These are phyloP conservation scores for Alisma plantagoaquatica DNA, from an alignment of 106 monocot genomes.

Conservation along the genomic window DNA sequence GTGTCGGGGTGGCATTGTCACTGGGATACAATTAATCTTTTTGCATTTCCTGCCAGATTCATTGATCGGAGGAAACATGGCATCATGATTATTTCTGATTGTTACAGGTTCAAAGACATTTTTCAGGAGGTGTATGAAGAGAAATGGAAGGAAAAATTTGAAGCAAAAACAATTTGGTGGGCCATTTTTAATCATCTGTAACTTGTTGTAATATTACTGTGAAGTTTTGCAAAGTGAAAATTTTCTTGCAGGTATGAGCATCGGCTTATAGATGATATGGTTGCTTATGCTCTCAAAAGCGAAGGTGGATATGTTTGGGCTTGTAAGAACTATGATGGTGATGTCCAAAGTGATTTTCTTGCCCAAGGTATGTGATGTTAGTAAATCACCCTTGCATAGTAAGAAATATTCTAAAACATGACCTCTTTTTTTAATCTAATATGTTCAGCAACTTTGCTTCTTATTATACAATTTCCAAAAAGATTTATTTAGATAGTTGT, in stretches of 20 bases:
- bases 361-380: constrained; percentile 44
- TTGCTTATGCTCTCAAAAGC: constrained; percentile 77
- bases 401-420: too few species aligned
- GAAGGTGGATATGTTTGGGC: constrained; percentile 87
- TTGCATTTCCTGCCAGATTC: too few species aligned
- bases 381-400: background rate
- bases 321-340: constrained; percentile 85
- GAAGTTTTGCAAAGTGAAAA: too few species aligned
- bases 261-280: constrained; percentile 87
- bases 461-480: too few species aligned
- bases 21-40: too few species aligned
- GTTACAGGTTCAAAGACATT: constrained; percentile 73
- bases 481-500: too few species aligned
- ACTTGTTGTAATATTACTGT: constrained; percentile 1
- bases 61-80: too few species aligned
- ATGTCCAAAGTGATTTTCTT: constrained; percentile 81
- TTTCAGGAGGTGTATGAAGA: constrained; percentile 88
- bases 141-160: constrained; percentile 73
- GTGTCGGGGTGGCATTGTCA: too few species aligned
- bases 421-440: too few species aligned
- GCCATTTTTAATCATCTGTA: constrained; percentile 1
- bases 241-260: constrained; percentile 63
- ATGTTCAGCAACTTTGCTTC: too few species aligned
- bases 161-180: constrained; percentile 63
- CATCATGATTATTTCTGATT: too few species aligned